phyloP scores from a whole-genome alignment of 1,284 basidiomycete genomes.

The Boletellus deceptivus region DNA sequence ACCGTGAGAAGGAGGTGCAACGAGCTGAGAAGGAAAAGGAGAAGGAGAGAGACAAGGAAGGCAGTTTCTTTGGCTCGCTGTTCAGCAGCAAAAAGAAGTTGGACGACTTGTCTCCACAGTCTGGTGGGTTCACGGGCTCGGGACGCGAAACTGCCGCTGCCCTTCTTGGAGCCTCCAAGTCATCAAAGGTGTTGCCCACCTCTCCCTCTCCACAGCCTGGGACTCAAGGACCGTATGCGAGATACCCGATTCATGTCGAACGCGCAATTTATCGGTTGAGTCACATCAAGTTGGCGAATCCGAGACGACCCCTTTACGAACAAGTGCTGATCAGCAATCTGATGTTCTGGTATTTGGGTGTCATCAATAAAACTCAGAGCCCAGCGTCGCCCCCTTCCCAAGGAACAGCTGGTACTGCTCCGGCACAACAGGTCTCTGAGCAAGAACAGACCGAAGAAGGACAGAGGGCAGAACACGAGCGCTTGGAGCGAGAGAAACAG shows the following conservation, averaged over 20 bases:
- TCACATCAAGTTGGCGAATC: constrained; percentile 98
- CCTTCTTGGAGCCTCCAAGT: constrained; percentile 78
- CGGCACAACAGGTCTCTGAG: constrained; percentile 23
- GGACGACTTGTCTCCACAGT: constrained; percentile 55
- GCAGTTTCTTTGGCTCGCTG: constrained; percentile 84
- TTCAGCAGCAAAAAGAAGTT: constrained; percentile 84
- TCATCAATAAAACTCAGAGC: constrained; percentile 86
- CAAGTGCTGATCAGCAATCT: constrained; percentile 98
- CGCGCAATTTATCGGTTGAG: constrained; percentile 95
- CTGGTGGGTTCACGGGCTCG: constrained; percentile 49
- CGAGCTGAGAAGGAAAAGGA: constrained; percentile 52
- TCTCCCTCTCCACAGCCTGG: constrained; percentile 58
- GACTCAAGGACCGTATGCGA: constrained; percentile 66
- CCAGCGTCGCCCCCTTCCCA: constrained; percentile 32
- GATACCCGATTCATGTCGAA: constrained; percentile 98
- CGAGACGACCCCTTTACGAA: constrained; percentile 92
- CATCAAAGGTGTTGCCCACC: constrained; percentile 61
- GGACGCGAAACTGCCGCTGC: constrained; percentile 83
- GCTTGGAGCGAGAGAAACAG: constrained; percentile 43
- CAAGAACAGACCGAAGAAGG: constrained; percentile 42
- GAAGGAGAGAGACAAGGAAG: constrained; percentile 44
- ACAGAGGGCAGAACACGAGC: constrained; percentile 45
- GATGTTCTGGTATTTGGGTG: constrained; percentile 99
- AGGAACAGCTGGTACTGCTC: constrained; percentile 10
- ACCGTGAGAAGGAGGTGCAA: constrained; percentile 46